phyloP scores from a whole-genome alignment of 345 rosid genomes.

The Boechera divaricarpa region DNA sequence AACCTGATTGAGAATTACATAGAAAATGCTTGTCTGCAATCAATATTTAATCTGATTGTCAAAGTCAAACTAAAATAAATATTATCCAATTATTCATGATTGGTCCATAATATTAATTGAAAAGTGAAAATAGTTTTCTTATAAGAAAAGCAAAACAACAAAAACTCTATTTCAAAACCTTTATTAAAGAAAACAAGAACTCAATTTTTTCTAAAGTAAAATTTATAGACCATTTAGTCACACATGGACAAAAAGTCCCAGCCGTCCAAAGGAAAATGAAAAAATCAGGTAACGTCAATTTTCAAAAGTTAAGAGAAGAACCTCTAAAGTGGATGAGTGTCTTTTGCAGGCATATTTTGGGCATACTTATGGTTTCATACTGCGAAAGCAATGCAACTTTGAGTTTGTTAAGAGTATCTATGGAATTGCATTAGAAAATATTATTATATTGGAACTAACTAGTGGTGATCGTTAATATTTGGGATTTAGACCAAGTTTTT shows the following conservation, averaged over 20 bases:
- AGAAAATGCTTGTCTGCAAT: constrained; percentile 12
- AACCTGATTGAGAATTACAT: neutral
- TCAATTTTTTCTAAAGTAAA: neutral
- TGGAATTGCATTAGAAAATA: neutral
- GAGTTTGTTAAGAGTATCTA: neutral
- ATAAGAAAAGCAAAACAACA: constrained; percentile 8
- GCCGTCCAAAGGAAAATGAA: constrained; percentile 35
- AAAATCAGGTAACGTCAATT: constrained; percentile 18
- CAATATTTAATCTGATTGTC: neutral
- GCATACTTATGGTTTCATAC: constrained; percentile 30
- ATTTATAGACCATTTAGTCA: constrained; percentile 20
- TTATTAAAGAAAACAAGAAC: neutral
- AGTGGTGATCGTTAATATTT: neutral
- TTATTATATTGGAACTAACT: neutral
- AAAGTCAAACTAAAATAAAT: constrained; percentile 10
- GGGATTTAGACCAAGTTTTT: no score
- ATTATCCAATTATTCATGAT: constrained; percentile 10
- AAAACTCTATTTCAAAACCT: constrained; percentile 25
- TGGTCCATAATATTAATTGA: constrained; percentile 8
- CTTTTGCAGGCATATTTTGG: constrained; percentile 24
- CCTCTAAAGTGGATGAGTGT: constrained; percentile 20
- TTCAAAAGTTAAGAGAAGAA: constrained; percentile 39
- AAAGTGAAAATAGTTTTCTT: constrained; percentile 2
- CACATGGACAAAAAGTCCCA: constrained; percentile 33
- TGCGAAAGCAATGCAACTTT: constrained; percentile 10